A percentile compares a stretch with the other conserved stretches of the same genome.
Conservation (phyloP, 2,329 filamentous ascomycete species). For the Pyricularia pennisetigena region DNA sequence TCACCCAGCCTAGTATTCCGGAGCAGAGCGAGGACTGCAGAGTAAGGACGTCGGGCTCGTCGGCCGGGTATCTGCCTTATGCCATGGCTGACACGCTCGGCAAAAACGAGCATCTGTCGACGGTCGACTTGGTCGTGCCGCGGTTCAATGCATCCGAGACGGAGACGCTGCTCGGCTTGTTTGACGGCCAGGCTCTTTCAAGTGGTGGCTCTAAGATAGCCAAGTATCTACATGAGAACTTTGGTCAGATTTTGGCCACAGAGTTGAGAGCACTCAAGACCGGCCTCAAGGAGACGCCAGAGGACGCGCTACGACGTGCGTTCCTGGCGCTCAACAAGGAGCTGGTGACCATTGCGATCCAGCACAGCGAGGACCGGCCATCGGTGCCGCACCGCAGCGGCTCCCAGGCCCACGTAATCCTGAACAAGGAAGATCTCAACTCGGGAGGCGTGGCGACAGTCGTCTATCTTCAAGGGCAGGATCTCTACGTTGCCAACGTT, state of each 20-base stretch:
- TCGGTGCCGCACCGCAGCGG: slow-evolving; percentile 57
- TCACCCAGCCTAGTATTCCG: slow-evolving; percentile 85
- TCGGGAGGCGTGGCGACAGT: slow-evolving; percentile 90
- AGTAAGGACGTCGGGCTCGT: slow-evolving; percentile 91
- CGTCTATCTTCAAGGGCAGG: slow-evolving; percentile 78
- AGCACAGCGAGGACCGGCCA: slow-evolving; percentile 66
- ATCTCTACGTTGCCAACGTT: slow-evolving; percentile 90
- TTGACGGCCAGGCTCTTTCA: slow-evolving; percentile 85
- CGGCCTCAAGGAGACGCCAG: slow-evolving; percentile 52
- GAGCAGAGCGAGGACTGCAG: slow-evolving; percentile 92
- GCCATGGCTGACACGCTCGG: slow-evolving; percentile 96
- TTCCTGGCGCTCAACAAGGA: slow-evolving; percentile 93
- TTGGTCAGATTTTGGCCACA: slow-evolving; percentile 71
- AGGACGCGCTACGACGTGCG: slow-evolving; percentile 74
- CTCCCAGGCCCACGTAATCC: slow-evolving; percentile 58
- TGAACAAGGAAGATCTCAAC: slow-evolving; percentile 81
- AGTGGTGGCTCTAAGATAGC: slow-evolving; percentile 90
- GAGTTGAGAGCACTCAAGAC: slow-evolving; percentile 68
- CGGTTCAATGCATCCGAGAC: slow-evolving; percentile 83
- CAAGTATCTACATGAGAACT: slow-evolving; percentile 94
- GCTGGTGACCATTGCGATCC: slow-evolving; percentile 72
- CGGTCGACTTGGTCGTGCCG: slow-evolving; percentile 89
- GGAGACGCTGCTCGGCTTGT: slow-evolving; percentile 87
- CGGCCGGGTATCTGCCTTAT: slow-evolving; percentile 84
- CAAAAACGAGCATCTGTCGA: slow-evolving; percentile 87